These are phyloP conservation scores for Vanrija sp. DNA, from an alignment of 1,284 basidiomycete species.

Conservation along the genomic window DNA sequence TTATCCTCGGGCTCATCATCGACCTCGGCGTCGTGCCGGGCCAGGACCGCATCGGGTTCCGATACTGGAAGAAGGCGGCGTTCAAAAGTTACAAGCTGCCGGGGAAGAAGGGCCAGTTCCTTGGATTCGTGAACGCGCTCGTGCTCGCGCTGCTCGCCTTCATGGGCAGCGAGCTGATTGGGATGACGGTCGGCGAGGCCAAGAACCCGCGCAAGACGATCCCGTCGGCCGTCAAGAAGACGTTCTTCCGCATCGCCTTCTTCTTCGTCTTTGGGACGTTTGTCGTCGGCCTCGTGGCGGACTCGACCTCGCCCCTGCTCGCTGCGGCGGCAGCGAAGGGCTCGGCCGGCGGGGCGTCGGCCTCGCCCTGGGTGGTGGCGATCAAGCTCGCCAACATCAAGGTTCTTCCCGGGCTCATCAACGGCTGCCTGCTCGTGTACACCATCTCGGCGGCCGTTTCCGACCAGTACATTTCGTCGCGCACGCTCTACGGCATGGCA, in stretches of 20 bases:
- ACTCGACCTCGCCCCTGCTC: conserved; percentile 15
- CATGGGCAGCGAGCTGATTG: conserved; percentile 59
- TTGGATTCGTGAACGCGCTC: conserved; percentile 27
- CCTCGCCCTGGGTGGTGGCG: conserved; percentile 72
- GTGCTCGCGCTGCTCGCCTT: conserved; percentile 50
- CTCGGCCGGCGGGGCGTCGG: conserved; percentile 57
- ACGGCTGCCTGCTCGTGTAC: conserved; percentile 40
- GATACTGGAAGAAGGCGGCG: conserved; percentile 55
- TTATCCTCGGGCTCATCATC: conserved; percentile 57
- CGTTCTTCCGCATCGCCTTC: conserved; percentile 58
- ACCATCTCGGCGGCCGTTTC: conserved; percentile 58
- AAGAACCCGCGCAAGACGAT: conserved; percentile 60
- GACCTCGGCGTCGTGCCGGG: conserved; percentile 66
- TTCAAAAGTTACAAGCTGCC: conserved; percentile 34
- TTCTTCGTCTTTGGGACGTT: conserved; percentile 59
- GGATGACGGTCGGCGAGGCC: conserved; percentile 52
- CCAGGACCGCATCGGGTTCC: conserved; percentile 59
- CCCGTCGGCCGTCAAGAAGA: conserved; percentile 57
- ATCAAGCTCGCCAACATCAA: conserved; percentile 49
- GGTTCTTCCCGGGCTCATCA: conserved; percentile 51
- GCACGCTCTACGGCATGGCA: conserved; percentile 55
- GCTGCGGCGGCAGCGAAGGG: conserved; percentile 5
- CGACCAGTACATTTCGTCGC: conserved; percentile 55
- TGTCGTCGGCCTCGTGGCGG: conserved; percentile 62
- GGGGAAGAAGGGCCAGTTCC: conserved; percentile 32